Conservation (phyloP, 257 asterid species). For the Rauvolfia tetraphylla region DNA sequence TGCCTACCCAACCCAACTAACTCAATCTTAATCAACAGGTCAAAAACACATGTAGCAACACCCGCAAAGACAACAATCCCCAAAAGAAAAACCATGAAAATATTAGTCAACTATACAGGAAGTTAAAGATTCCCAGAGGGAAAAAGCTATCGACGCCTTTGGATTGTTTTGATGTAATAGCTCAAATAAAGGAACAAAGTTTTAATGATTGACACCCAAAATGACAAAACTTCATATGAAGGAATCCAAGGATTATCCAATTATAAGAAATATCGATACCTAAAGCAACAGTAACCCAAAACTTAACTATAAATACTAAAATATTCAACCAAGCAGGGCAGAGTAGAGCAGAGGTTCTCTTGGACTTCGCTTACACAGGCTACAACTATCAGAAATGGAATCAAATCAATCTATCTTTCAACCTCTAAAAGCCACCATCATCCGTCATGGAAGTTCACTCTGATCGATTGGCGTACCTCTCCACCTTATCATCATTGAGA, state of each 20-base stretch:
- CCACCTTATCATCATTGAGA: constrained; percentile 68
- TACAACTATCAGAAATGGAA: constrained; percentile 12
- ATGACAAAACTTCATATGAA: neutral
- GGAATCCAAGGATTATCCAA: neutral
- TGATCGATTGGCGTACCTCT: constrained; percentile 80
- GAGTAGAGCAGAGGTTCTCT: neutral
- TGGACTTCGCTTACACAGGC: neutral
- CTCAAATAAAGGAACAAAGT: neutral
- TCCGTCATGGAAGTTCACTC: constrained; percentile 33
- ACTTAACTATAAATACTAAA: constrained; percentile 1
- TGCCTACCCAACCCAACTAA: neutral
- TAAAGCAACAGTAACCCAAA: constrained; percentile 3
- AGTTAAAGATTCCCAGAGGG: neutral
- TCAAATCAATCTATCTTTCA: neutral
- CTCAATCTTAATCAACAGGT: neutral
- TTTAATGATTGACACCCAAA: neutral
- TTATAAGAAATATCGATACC: constrained; percentile 9
- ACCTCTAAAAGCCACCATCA: neutral
- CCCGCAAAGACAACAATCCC: neutral
- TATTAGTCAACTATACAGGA: neutral
- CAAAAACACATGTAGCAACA: neutral
- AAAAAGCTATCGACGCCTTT: neutral
- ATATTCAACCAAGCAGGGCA: neutral
- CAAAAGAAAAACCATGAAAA: neutral
- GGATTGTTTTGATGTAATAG: neutral